Conservation (phyloP, 179 eudicot species). For the Carnegiea gigantea region DNA sequence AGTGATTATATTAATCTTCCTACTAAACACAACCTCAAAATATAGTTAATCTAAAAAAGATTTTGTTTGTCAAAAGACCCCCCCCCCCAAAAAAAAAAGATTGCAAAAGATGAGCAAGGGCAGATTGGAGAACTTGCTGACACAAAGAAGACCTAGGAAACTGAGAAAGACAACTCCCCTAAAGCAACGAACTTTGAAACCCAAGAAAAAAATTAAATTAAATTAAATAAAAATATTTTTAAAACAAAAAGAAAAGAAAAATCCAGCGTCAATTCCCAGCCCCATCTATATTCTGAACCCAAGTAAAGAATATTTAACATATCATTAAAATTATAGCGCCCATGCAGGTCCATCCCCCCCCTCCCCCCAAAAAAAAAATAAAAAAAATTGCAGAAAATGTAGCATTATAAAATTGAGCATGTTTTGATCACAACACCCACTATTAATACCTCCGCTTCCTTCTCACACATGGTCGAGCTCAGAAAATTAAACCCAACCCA, state of each 20-base stretch:
- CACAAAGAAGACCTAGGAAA: constrained; percentile 80
- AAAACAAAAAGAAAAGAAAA: constrained; percentile 15
- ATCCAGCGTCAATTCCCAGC: constrained; percentile 44
- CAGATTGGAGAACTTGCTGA: constrained; percentile 37
- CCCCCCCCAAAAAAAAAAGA: background rate
- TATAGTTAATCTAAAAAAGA: background rate
- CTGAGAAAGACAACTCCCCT: constrained; percentile 53
- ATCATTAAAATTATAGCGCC: background rate
- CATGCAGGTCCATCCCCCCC: constrained; percentile 30
- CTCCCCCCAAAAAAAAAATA: background rate
- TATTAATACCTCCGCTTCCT: constrained; percentile 27
- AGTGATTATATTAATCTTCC: constrained; percentile 8
- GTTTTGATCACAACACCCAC: constrained; percentile 36
- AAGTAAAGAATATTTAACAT: constrained; percentile 42
- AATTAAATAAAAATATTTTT: background rate
- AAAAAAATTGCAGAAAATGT: background rate
- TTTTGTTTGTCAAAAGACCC: background rate
- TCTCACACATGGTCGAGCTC: constrained; percentile 26
- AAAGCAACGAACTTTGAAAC: constrained; percentile 59
- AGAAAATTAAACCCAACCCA: constrained; percentile 23
- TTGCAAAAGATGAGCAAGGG: background rate
- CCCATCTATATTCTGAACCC: constrained; percentile 36
- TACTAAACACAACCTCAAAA: background rate
- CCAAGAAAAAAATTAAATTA: constrained; percentile 22
- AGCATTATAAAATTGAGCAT: constrained; percentile 12